These are phyloP conservation scores for Pyrus pyrifolia DNA, from an alignment of 306 rosid genomes.

Conservation along the genomic window DNA sequence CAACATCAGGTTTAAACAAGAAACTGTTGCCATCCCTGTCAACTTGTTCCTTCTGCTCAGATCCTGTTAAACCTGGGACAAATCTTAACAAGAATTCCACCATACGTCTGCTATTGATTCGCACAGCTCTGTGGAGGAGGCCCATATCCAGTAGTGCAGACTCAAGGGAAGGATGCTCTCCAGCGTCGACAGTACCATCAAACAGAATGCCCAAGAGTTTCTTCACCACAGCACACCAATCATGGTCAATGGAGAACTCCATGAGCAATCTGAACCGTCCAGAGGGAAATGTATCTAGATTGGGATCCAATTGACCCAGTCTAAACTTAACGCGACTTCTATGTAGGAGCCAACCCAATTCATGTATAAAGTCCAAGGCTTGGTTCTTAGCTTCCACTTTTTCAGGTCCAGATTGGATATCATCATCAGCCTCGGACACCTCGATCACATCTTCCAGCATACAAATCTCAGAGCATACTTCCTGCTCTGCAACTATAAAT, in stretches of 20 bases:
- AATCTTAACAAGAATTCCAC: conserved; percentile 67
- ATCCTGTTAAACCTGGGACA: conserved; percentile 33
- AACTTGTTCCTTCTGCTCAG: conserved; percentile 35
- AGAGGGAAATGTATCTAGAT: conserved; percentile 46
- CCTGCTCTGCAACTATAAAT: conserved; percentile 81
- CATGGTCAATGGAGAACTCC: conserved; percentile 80
- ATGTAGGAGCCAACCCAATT: conserved; percentile 95
- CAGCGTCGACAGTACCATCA: conserved; percentile 57
- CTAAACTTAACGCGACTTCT: conserved; percentile 50
- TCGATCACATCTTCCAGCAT: conserved; percentile 60
- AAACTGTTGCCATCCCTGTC: conserved; percentile 23
- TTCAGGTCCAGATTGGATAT: conserved; percentile 24
- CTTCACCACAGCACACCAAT: conserved; percentile 81
- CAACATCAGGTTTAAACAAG: conserved; percentile 62
- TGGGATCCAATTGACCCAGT: conserved; percentile 55
- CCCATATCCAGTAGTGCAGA: conserved; percentile 59
- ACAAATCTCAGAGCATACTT: conserved; percentile 76
- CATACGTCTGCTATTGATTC: conserved; percentile 58
- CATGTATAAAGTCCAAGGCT: conserved; percentile 72
- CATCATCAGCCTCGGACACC: conserved; percentile 34
- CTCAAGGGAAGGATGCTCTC: conserved; percentile 45
- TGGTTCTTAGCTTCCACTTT: conserved; percentile 52
- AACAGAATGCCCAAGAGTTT: conserved; percentile 59
- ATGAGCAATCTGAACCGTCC: conserved; percentile 67
- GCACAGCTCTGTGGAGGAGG: conserved; percentile 82